Conservation (phyloP, 148 eudicot species). For the Vaccinium myrtillus region DNA sequence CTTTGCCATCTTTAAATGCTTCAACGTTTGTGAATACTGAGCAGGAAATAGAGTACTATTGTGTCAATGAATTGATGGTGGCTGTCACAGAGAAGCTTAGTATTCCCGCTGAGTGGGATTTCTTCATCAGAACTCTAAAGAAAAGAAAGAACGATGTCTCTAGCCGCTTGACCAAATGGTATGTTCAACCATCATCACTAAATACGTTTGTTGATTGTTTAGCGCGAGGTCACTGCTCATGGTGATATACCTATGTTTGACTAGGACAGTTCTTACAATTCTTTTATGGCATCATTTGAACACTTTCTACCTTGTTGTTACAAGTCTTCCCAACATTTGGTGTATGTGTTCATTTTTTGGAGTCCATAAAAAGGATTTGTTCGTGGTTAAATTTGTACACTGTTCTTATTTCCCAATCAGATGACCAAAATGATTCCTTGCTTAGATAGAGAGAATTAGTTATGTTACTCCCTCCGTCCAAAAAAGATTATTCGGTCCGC, state of each 20-base stretch:
- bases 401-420: background rate
- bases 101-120: constrained; percentile 45
- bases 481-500: too few relatives aligned
- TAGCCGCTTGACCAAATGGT: constrained; percentile 72
- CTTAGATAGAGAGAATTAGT: background rate
- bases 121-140: constrained; percentile 50
- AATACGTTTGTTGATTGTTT: background rate
- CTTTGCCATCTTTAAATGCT: constrained; percentile 48
- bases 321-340: background rate
- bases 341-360: background rate
- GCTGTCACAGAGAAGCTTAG: constrained; percentile 25
- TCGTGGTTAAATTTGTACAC: background rate
- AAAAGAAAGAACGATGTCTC: constrained; percentile 51
- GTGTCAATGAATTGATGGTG: constrained; percentile 31
- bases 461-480: background rate
- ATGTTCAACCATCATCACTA: constrained; percentile 16
- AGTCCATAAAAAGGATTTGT: background rate
- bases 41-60: constrained; percentile 25
- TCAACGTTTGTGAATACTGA: constrained; percentile 26
- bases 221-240: background rate
- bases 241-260: background rate
- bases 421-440: background rate
- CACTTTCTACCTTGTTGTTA: background rate
- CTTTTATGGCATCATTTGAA: constrained; percentile 12
- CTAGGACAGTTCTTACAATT: background rate